Percentiles rank a stretch among this genome's conserved stretches.
phyloP scores from a whole-genome alignment of 768 basidiomycete genomes.

The Mycena metata region DNA sequence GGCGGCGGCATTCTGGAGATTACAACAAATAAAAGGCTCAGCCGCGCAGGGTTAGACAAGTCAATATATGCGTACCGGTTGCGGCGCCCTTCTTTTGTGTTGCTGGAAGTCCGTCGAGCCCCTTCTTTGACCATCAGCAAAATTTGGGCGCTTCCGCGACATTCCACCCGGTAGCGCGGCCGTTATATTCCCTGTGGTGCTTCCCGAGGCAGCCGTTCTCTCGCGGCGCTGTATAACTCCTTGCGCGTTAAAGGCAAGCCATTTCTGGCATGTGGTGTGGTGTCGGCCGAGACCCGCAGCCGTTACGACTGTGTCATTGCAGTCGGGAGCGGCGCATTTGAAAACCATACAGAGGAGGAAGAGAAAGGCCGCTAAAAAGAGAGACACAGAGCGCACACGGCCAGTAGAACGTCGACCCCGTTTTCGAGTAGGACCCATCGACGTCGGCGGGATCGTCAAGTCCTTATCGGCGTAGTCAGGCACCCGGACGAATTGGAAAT shows the following conservation, averaged over 20 bases:
- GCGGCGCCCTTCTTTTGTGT: too few relatives aligned
- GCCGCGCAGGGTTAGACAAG: too few relatives aligned
- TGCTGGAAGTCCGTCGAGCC: too few relatives aligned
- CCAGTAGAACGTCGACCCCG: background rate
- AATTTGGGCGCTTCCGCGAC: background rate
- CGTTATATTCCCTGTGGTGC: background rate
- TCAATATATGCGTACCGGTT: too few relatives aligned
- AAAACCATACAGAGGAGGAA: background rate
- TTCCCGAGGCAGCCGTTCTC: background rate
- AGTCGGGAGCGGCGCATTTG: slow-evolving; percentile 9
- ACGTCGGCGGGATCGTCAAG: too few relatives aligned
- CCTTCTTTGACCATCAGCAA: too few relatives aligned
- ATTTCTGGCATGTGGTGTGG: background rate
- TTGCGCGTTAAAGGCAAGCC: background rate
- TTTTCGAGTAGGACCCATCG: background rate
- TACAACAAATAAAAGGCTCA: too few relatives aligned
- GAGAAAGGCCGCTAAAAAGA: background rate
- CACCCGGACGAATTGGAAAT: too few relatives aligned
- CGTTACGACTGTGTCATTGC: background rate
- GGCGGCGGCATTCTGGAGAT: too few relatives aligned
- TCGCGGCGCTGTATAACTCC: background rate
- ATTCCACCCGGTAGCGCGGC: background rate
- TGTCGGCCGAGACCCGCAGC: slow-evolving; percentile 1
- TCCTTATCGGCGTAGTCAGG: background rate
- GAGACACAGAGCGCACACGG: background rate